Conservation (phyloP, 345 rosid species). For the Pistacia vera region DNA sequence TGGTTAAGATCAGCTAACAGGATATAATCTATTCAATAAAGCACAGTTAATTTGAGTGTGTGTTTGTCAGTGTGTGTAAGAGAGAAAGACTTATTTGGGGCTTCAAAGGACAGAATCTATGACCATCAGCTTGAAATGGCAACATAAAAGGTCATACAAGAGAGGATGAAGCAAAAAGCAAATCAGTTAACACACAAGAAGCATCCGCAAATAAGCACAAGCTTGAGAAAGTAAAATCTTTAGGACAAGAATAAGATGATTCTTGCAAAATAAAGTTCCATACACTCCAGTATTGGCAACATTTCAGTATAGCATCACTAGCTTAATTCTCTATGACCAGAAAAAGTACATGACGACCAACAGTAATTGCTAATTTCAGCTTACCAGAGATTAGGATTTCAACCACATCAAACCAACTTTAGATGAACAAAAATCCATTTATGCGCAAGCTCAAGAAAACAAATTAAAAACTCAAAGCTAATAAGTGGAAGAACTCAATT, state of each 20-base stretch:
- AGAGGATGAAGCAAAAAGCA: background rate
- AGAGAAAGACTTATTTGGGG: background rate
- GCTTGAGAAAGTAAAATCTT: background rate
- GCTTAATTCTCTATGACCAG: background rate
- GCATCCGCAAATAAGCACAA: background rate
- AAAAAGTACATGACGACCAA: background rate
- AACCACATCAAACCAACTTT: background rate
- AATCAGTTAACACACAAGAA: background rate
- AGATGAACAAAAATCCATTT: background rate
- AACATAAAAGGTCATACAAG: background rate
- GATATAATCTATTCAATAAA: no score
- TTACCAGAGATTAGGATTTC: background rate
- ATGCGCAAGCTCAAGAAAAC: background rate
- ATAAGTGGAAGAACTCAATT: background rate
- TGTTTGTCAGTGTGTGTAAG: background rate
- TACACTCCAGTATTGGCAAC: conserved; percentile 1
- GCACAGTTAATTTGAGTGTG: background rate
- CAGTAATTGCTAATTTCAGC: background rate
- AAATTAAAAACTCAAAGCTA: background rate
- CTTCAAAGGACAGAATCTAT: background rate
- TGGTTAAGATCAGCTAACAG: background rate
- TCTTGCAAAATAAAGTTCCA: background rate
- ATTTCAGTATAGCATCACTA: background rate
- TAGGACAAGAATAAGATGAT: background rate
- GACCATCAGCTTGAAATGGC: background rate